Evolutionary conservation across 345 rosid species (phyloP).

Genomic region (Linum tenue): DNA sequence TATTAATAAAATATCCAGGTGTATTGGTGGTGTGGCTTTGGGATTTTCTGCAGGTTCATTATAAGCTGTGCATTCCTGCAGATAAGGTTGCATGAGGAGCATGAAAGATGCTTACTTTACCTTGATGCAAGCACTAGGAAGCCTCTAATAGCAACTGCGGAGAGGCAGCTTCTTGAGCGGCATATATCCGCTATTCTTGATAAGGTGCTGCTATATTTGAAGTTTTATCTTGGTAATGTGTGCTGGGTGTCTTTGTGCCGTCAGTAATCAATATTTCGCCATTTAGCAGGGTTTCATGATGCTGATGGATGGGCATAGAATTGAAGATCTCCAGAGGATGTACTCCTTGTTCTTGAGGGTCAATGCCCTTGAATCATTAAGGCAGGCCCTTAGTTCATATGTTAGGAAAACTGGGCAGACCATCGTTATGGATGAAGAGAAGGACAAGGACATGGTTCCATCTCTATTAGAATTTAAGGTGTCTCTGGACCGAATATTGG

Average conservation of each 20-base stretch:
- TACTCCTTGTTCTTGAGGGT: conserved; percentile 72
- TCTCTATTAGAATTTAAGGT: conserved; percentile 83
- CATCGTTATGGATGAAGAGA: conserved; percentile 92
- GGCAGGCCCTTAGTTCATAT: conserved; percentile 74
- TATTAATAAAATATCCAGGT: neutral
- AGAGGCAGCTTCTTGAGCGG: conserved; percentile 81
- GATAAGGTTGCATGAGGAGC: conserved; percentile 92
- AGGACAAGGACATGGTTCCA: conserved; percentile 93
- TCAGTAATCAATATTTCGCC: conserved; percentile 10
- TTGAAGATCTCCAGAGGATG: conserved; percentile 83
- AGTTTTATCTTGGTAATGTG: neutral
- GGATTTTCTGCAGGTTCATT: neutral
- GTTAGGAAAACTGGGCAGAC: conserved; percentile 77
- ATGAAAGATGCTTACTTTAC: conserved; percentile 87
- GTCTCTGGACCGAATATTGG: conserved; percentile 84
- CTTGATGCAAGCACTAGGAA: conserved; percentile 79
- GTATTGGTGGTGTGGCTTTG: neutral
- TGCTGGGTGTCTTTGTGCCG: conserved; percentile 1
- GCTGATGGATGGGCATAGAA: conserved; percentile 90
- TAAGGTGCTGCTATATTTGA: conserved; percentile 43
- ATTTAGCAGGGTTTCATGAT: conserved; percentile 67
- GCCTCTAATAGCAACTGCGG: conserved; percentile 73
- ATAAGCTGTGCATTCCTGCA: conserved; percentile 26
- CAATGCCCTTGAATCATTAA: conserved; percentile 69
- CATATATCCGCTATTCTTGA: conserved; percentile 84